These are phyloP conservation scores for Aureobasidium sp. DNA, from an alignment of 2,329 filamentous ascomycete genomes.

Conservation along the genomic window DNA sequence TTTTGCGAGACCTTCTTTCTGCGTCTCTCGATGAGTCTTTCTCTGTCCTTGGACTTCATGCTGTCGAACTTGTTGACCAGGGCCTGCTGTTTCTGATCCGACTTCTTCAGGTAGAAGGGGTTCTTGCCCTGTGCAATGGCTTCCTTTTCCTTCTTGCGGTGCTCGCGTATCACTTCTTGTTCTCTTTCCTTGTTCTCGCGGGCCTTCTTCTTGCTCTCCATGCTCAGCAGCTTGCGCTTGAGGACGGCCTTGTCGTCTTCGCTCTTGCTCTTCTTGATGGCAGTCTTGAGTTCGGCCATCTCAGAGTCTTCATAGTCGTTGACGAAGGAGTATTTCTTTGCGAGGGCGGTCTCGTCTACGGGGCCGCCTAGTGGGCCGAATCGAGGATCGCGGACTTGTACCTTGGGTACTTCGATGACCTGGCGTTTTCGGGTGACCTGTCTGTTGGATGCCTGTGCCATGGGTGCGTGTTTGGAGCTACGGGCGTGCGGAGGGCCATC, in stretches of 20 bases:
- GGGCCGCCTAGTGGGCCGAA: constrained; percentile 56
- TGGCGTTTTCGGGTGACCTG: constrained; percentile 74
- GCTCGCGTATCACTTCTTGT: constrained; percentile 60
- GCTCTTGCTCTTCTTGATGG: constrained; percentile 60
- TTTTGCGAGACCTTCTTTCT: constrained; percentile 81
- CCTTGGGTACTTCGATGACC: constrained; percentile 55
- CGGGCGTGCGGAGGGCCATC: constrained; percentile 36
- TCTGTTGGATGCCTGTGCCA: constrained; percentile 70
- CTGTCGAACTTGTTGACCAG: constrained; percentile 69
- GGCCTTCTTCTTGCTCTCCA: constrained; percentile 69
- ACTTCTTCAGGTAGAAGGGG: constrained; percentile 87
- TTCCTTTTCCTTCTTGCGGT: constrained; percentile 76
- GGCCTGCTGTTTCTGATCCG: constrained; percentile 79
- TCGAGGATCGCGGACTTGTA: constrained; percentile 66
- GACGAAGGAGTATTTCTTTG: constrained; percentile 77
- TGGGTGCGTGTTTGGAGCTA: constrained; percentile 80
- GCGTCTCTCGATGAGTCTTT: constrained; percentile 75
- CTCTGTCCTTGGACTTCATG: constrained; percentile 78
- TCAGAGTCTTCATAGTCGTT: constrained; percentile 80
- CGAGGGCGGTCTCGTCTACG: constrained; percentile 48
- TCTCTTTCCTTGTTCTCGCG: constrained; percentile 61
- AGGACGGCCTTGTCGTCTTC: constrained; percentile 57
- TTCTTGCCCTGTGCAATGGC: constrained; percentile 79
- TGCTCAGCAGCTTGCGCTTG: constrained; percentile 63
- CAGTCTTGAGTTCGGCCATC: constrained; percentile 61